Evolutionary conservation across 2,329 filamentous ascomycete genomes (phyloP), one percentile per base, ranked within the genome.

Genomic region (Cladosporium sp.): DNA sequence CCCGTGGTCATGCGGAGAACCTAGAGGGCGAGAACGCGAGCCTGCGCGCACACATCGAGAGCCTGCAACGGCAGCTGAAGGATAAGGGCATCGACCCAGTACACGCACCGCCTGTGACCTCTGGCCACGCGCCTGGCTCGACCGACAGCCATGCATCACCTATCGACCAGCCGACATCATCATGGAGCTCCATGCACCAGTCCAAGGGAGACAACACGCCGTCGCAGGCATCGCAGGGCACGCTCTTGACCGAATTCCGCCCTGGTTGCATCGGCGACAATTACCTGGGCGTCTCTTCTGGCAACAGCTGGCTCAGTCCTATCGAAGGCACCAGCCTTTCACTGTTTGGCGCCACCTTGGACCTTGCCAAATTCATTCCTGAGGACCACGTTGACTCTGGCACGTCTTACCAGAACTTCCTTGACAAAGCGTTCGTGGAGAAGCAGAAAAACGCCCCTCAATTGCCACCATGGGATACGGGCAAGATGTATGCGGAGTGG

Each of bases 271-370:
- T 77, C 55, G 80, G 82, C 40, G 84, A 88, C 68, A 85, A 83
- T 68, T 88, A 88, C 64, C 78, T 90, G 3, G 88, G 88, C 38
- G 84, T 83, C 17, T 82, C 82, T 2, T 80, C 82, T 6, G 84
- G 87, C 58, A 84, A 83, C 65, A 82, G 83, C 8, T 84, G 85
- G 52, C 74, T 92, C 38, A 90, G 86, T 72, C 86, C 88, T 7
- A 88, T 92, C 68, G 87, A 87, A 66, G 89, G 89, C 49, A 92
- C 88, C 0, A 85, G 84, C 8, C 77, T 94, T n/a, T 87, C 88
- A 1, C 84, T 95, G 55, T 84, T 94, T 42, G 90, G 90, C 36
- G 88, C 88, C 65, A 87, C 89, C 47, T 88, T 94, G 66, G 88
- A 95, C 72, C 83, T 93, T 42, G 85, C 88, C 12, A 84, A 87